Base-by-base conservation (phyloP, 1,284 basidiomycete species). In the Ustilago shanxiensis region DNA sequence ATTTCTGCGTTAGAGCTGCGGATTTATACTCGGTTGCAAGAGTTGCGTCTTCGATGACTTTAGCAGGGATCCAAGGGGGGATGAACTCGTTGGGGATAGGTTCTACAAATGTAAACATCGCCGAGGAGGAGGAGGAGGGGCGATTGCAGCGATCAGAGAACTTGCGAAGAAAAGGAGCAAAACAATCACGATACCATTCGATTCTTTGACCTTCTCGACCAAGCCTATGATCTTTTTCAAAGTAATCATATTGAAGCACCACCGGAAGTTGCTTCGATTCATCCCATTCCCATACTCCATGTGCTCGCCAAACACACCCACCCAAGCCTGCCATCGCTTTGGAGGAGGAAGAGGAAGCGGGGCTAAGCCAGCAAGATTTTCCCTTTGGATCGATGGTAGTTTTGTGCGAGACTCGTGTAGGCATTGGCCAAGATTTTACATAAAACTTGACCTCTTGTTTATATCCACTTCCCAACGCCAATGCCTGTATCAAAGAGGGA, bases 221-320 rank as follows among this genome's bases (percentile, higher is more conserved):
- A 4, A 68, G 61, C 3, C 83, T 71, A 26, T 71, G 63, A 31
- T 79, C 74, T 64, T 90, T 90, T 22, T 88, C 87, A 81, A 99
- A 99, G 86, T 98, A 98, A 80, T 90, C 92, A 82, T 95, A 93
- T 60, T 93, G 89, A 51, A 98, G 87, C 0, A 93, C 91, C 1
- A 96, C 91, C 0, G 92, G 91, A 64, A 90, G 88, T 9, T 91
- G 86, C 79, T 91, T 92, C 26, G 88, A 88, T 11, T 87, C 88
- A 81, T 95, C 92, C 92, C 93, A 98, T 1, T 91, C 90, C 96
- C 96, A 99, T 0, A 98, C 93, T 14, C 93, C 94, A 79, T 98
- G 95, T 87, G 92, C 90, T 80, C 93, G 91, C 95, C 95, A 98
- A 0, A 95, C 81, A 83, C 95, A 98, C 11, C 29, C 44, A 9